Conservation (phyloP, 768 basidiomycete genomes). For the Lentinula aciculospora region DNA sequence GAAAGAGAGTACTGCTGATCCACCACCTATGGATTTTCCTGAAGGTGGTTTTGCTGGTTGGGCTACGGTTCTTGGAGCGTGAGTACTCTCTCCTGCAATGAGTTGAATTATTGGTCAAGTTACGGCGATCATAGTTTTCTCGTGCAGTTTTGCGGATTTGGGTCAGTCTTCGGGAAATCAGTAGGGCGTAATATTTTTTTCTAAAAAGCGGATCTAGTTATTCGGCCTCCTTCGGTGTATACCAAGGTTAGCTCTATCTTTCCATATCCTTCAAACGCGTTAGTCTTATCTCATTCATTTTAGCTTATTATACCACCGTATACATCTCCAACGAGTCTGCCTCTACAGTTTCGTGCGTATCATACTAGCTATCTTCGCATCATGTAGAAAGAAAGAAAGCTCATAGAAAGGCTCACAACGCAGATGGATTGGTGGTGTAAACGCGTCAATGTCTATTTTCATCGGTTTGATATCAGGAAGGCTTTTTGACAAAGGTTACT, state of each 20-base stretch:
- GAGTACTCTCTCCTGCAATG: background rate
- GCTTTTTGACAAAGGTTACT: constrained; percentile 43
- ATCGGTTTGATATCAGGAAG: constrained; percentile 34
- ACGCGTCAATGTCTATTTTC: constrained; percentile 36
- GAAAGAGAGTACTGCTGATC: background rate
- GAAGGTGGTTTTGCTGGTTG: constrained; percentile 2
- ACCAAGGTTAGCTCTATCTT: constrained; percentile 26
- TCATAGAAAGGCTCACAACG: background rate
- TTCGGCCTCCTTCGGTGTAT: constrained; percentile 34
- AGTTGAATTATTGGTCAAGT: background rate
- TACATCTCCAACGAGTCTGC: constrained; percentile 30
- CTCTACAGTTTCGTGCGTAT: constrained; percentile 33
- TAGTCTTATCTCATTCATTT: too few species aligned
- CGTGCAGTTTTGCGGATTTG: constrained; percentile 31
- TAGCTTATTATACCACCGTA: constrained; percentile 33
- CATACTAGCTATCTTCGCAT: background rate
- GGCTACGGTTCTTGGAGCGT: constrained; percentile 2
- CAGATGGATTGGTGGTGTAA: constrained; percentile 26
- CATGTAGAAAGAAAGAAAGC: background rate
- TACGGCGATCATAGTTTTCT: constrained; percentile 22
- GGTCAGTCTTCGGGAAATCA: constrained; percentile 13
- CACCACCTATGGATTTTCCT: background rate
- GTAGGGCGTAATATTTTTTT: background rate
- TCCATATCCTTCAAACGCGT: background rate
- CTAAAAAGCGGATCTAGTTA: constrained; percentile 19